phyloP scores from a whole-genome alignment of 208 protist species.

The Porcisia hertigi region DNA sequence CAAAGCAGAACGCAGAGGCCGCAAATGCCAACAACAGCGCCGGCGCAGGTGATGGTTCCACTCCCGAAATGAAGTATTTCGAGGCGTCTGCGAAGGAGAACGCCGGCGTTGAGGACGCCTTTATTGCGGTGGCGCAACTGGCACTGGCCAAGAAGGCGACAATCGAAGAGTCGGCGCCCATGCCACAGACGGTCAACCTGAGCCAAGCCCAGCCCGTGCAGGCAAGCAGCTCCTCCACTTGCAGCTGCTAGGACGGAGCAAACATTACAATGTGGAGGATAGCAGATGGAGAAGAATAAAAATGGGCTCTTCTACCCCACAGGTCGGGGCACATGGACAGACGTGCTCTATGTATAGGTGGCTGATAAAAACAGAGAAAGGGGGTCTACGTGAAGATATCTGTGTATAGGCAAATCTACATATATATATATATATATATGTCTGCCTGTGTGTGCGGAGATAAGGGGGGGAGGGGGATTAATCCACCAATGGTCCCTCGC shows the following conservation, averaged over 20 bases:
- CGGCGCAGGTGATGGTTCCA: slow-evolving; percentile 9
- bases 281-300: background rate
- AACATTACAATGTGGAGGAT: background rate
- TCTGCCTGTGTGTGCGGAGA: background rate
- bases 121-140: slow-evolving; percentile 80
- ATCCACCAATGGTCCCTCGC: too few relatives aligned
- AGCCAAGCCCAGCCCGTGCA: slow-evolving; percentile 31
- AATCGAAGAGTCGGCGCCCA: slow-evolving; percentile 50
- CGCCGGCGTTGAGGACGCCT: slow-evolving; percentile 98
- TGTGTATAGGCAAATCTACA: background rate
- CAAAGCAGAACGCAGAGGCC: slow-evolving; percentile 64
- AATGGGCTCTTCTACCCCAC: background rate
- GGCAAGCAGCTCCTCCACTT: slow-evolving; percentile 31
- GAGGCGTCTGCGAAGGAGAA: slow-evolving; percentile 98
- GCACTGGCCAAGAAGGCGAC: slow-evolving; percentile 77
- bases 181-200: slow-evolving; percentile 76
- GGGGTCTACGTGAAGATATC: too few relatives aligned
- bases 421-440: slow-evolving; percentile 7
- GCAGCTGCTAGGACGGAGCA: slow-evolving; percentile 19
- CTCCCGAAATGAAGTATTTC: slow-evolving; percentile 95
- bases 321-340: too few relatives aligned
- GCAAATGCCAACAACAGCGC: slow-evolving; percentile 38
- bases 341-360: too few relatives aligned
- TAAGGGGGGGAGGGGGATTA: background rate
- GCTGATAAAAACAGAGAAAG: too few relatives aligned